phyloP scores from a whole-genome alignment of 2,329 filamentous ascomycete genomes.

The Penicillium sp. region DNA sequence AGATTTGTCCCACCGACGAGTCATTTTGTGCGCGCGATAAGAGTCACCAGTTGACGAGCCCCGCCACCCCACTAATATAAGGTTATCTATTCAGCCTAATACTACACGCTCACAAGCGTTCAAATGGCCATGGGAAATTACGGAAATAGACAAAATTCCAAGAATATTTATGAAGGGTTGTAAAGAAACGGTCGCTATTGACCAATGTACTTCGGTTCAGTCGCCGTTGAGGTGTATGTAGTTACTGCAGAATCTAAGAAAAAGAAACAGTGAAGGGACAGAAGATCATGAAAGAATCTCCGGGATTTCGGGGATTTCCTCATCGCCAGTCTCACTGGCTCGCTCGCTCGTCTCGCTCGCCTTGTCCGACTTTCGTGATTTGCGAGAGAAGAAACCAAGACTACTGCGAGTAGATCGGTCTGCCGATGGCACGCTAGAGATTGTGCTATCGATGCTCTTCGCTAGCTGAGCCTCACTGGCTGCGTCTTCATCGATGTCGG shows the following conservation, averaged over 20 bases:
- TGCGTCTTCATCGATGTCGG: slow-evolving; percentile 47
- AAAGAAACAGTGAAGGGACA: slow-evolving; percentile 13
- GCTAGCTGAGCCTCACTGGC: slow-evolving; percentile 41
- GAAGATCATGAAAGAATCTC: background rate
- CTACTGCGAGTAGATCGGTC: slow-evolving; percentile 47
- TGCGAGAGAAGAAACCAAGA: slow-evolving; percentile 50
- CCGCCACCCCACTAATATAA: background rate
- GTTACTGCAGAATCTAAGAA: slow-evolving; percentile 12
- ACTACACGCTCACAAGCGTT: no score
- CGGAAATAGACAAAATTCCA: background rate
- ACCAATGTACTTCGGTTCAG: slow-evolving; percentile 3
- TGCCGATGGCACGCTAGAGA: slow-evolving; percentile 42
- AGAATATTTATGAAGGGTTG: background rate
- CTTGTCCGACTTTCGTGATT: slow-evolving; percentile 46
- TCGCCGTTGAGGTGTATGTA: slow-evolving; percentile 7
- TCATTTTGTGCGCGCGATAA: slow-evolving; percentile 21
- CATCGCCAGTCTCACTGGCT: slow-evolving; percentile 46
- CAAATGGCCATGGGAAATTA: background rate
- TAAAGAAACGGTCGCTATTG: slow-evolving; percentile 2
- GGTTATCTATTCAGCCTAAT: background rate
- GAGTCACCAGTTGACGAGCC: slow-evolving; percentile 10
- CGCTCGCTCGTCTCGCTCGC: slow-evolving; percentile 46
- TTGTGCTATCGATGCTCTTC: slow-evolving; percentile 45
- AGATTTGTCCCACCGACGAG: slow-evolving; percentile 8
- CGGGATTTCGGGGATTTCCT: slow-evolving; percentile 39